Evolutionary conservation across 2,329 filamentous ascomycete species (phyloP).

Genomic region (Cladophialophora yegresii): DNA sequence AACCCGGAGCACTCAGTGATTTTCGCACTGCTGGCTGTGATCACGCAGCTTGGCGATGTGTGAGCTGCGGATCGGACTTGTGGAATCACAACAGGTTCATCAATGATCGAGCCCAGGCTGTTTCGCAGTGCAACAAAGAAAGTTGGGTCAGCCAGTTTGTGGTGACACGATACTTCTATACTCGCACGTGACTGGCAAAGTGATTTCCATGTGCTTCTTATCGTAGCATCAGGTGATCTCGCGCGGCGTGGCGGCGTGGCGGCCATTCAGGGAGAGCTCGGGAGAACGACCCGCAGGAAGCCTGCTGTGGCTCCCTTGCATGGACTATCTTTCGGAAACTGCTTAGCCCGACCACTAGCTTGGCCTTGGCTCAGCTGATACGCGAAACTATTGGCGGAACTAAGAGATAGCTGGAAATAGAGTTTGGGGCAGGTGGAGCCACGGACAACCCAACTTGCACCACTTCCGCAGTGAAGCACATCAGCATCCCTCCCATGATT

Average conservation of each 20-base stretch:
- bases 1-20: slow-evolving; percentile 8
- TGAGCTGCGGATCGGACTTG: slow-evolving; percentile 2
- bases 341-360: slow-evolving; percentile 1
- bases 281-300: slow-evolving; percentile 8
- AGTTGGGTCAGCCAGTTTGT: background rate
- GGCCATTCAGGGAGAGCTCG: slow-evolving; percentile 1
- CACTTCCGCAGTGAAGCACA: slow-evolving; percentile 12
- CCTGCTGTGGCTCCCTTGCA: slow-evolving; percentile 10
- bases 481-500: slow-evolving; percentile 4
- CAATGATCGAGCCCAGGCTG: background rate
- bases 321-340: background rate
- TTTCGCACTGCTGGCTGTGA: slow-evolving; percentile 23
- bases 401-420: slow-evolving; percentile 9
- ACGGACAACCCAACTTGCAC: slow-evolving; percentile 6
- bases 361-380: background rate
- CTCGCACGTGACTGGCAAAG: slow-evolving; percentile 4
- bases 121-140: background rate
- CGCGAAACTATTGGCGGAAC: background rate
- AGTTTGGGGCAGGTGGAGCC: background rate
- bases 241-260: background rate
- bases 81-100: background rate
- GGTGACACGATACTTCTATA: background rate
- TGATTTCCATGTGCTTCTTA: background rate
- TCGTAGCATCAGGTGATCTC: slow-evolving; percentile 13
- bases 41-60: slow-evolving; percentile 24